Evolutionary conservation across 495 filamentous ascomycete genomes (phyloP).

Genomic region (Parachaetomium inaequale): DNA sequence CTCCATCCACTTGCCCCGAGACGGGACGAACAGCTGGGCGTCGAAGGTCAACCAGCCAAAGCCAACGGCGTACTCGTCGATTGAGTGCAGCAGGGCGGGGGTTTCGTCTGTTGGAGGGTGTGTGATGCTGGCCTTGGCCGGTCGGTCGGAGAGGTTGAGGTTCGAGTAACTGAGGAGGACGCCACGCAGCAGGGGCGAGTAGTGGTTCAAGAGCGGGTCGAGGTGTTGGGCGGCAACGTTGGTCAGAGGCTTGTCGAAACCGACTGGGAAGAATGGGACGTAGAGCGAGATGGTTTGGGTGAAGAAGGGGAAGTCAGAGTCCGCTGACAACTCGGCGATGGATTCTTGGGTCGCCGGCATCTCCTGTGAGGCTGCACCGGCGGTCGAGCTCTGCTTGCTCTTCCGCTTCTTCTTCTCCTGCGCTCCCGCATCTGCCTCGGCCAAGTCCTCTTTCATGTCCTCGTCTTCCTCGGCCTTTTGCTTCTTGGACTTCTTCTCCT

Average conservation of each 20-base stretch:
- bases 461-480: constrained; percentile 15
- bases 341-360: constrained; percentile 7
- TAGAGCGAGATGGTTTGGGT: constrained; percentile 48
- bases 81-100: constrained; percentile 35
- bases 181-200: constrained; percentile 44
- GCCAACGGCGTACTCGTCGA: constrained; percentile 46
- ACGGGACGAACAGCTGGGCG: constrained; percentile 43
- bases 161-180: constrained; percentile 47
- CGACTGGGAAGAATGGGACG: constrained; percentile 45
- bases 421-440: neutral
- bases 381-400: constrained; percentile 19
- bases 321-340: constrained; percentile 9
- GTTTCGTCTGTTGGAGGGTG: constrained; percentile 39
- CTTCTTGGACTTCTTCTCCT: constrained; percentile 35
- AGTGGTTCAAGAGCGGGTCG: constrained; percentile 44
- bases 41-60: constrained; percentile 49
- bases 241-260: constrained; percentile 44
- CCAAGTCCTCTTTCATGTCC: constrained; percentile 8
- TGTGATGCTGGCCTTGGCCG: constrained; percentile 33
- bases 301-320: constrained; percentile 43
- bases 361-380: neutral
- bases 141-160: constrained; percentile 43
- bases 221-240: constrained; percentile 45
- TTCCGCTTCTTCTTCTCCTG: constrained; percentile 28
- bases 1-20: constrained; percentile 48